Conservation (phyloP, 2,329 filamentous ascomycete genomes). For the Dichotomopilus funicola region DNA sequence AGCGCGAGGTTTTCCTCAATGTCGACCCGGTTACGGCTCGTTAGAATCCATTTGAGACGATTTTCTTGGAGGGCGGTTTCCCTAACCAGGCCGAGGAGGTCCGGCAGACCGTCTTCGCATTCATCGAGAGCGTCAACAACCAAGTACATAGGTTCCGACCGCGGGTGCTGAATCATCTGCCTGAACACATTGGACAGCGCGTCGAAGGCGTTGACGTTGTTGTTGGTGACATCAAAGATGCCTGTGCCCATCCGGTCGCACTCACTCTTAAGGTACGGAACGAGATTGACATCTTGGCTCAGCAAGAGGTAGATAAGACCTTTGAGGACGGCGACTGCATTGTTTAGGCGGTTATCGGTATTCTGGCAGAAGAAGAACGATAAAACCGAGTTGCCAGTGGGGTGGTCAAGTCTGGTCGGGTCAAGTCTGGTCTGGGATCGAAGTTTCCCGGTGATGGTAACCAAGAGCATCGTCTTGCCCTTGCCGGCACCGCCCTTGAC, state of each 20-base stretch:
- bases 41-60: not conserved
- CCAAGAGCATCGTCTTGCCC: not conserved
- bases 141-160: not conserved
- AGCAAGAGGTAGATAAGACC: not conserved
- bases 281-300: not conserved
- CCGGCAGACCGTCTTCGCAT: not conserved
- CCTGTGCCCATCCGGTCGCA: not conserved
- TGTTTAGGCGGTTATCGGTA: not conserved
- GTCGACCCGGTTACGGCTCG: not conserved
- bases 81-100: not conserved
- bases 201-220: not conserved
- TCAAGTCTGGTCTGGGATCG: not conserved
- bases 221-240: not conserved
- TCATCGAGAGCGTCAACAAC: not conserved
- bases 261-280: not conserved
- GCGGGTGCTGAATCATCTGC: not conserved
- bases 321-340: not conserved
- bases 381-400: not conserved
- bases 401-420: not conserved
- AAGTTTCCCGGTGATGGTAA: not conserved
- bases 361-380: not conserved
- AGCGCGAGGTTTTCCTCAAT: not conserved
- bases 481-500: not conserved
- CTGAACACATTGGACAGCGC: not conserved
- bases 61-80: not conserved